Evolutionary conservation across 129 eudicot genomes (phyloP), one percentile per base, ranked within the genome.

Genomic region (Helichrysum umbraculigerum): DNA sequence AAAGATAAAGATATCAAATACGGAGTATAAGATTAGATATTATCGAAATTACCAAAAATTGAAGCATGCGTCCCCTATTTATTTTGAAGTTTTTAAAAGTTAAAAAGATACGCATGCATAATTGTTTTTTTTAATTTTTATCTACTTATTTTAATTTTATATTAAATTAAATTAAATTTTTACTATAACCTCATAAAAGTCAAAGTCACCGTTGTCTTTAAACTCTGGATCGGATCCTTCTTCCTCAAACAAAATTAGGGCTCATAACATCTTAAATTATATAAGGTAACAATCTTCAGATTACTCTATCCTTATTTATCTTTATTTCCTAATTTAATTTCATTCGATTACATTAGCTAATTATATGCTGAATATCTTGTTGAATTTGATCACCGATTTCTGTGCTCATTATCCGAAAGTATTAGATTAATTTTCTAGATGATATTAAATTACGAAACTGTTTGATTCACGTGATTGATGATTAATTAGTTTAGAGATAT

Each of bases 161-260:
- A 25, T 2, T 32, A 32, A 32, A 32, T 32, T 2, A 32, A 32
- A 32, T 2, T 32, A 32, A 35, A 35, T 4, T 35, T 39, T 39
- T 39, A 8, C 47, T 9, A 39, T 8, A 39, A 2, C 14, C 9
- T 39, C 9, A 2, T 9, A 39, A 35, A 35, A 35, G 41, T 35
- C 47, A 39, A 39, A 8, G 47, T 0, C 58, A 51, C 22, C 21
- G 59, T 52, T 74, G 39, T 73, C 39, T 73, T 79, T 22, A 42
- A 4, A 59, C 28, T 25, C 28, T 25, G 28, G 47, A 12, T 41
- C 10, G 47, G 47, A 10, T 41, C 54, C 65, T 15, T 39, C 51
- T 65, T n/a, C 61, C 25, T n/a, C 28, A 12, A 51, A 16, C 61
- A 39, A 72, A 72, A 79, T 79, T 79, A 79, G 83, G 79, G 83